Conservation (phyloP, 106 monocot genomes). For the Dioscorea zingiberensis region DNA sequence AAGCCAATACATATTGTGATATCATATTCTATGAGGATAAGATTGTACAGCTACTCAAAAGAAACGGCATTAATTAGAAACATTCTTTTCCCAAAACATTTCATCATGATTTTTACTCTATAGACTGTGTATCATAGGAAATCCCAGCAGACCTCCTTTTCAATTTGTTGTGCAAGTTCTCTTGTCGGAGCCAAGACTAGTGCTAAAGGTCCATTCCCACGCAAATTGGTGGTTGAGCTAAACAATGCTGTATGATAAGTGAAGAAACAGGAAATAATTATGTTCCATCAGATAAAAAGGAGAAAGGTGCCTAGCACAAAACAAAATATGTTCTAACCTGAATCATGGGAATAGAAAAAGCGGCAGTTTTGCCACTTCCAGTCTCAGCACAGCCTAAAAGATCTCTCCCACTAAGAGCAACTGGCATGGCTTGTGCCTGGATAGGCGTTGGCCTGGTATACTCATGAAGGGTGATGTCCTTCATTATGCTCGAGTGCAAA, state of each 20-base stretch:
- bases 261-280: background rate
- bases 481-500: constrained; percentile 45
- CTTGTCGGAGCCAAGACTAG: constrained; percentile 60
- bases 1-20: too few species aligned
- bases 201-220: constrained; percentile 57
- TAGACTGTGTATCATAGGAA: too few species aligned
- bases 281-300: background rate
- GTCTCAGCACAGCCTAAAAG: constrained; percentile 59
- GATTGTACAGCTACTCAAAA: too few species aligned
- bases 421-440: constrained; percentile 64
- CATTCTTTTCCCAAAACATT: too few species aligned
- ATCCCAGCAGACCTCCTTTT: constrained; percentile 37
- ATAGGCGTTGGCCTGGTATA: constrained; percentile 53
- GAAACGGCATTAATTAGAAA: too few species aligned
- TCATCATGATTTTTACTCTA: too few species aligned
- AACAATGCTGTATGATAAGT: constrained; percentile 37
- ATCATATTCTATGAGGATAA: too few species aligned
- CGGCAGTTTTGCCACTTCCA: constrained; percentile 66
- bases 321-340: constrained; percentile 21
- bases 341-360: constrained; percentile 64
- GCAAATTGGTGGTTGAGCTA: constrained; percentile 39
- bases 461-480: constrained; percentile 50
- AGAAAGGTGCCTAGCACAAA: background rate
- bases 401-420: constrained; percentile 52
- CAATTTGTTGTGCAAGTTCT: constrained; percentile 65